A percentile compares a stretch with the other conserved stretches of the same genome.
These are phyloP conservation scores for Tephrocybe sp. DNA, from an alignment of 768 basidiomycete species.

Conservation along the genomic window DNA sequence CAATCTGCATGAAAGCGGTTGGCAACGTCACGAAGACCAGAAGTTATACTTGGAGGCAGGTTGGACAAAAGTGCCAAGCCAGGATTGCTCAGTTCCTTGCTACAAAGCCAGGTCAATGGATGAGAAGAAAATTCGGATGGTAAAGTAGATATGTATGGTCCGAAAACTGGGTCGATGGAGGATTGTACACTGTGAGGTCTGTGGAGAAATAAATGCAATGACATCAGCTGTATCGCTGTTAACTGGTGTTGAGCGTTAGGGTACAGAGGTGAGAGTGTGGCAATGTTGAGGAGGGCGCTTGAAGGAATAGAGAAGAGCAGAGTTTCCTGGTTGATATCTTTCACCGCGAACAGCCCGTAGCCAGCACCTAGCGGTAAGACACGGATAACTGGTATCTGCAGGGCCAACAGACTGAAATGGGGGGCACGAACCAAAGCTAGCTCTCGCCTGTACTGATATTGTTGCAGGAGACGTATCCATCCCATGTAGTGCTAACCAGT, in stretches of 20 bases:
- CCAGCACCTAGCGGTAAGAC: slow-evolving; percentile 48
- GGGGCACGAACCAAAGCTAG: slow-evolving; percentile 44
- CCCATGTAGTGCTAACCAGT: slow-evolving; percentile 51
- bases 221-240: slow-evolving; percentile 72
- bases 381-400: background rate
- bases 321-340: slow-evolving; percentile 43
- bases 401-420: background rate
- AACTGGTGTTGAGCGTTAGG: slow-evolving; percentile 36
- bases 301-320: slow-evolving; percentile 71
- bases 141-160: slow-evolving; percentile 77
- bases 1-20: slow-evolving; percentile 59
- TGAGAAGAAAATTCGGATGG: slow-evolving; percentile 74
- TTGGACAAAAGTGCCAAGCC: slow-evolving; percentile 33
- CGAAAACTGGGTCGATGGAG: slow-evolving; percentile 55
- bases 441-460: slow-evolving; percentile 51
- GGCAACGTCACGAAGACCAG: slow-evolving; percentile 40
- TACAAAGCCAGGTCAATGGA: slow-evolving; percentile 75
- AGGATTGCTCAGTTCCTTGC: slow-evolving; percentile 16
- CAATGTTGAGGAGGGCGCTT: slow-evolving; percentile 65
- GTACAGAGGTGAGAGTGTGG: slow-evolving; percentile 64
- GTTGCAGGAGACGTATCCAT: slow-evolving; percentile 39
- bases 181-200: slow-evolving; percentile 41
- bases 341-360: slow-evolving; percentile 61
- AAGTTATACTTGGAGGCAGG: slow-evolving; percentile 48
- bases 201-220: slow-evolving; percentile 76